These are phyloP conservation scores for Mycena kentingensis DNA, from an alignment of 768 basidiomycete species.

Conservation along the genomic window DNA sequence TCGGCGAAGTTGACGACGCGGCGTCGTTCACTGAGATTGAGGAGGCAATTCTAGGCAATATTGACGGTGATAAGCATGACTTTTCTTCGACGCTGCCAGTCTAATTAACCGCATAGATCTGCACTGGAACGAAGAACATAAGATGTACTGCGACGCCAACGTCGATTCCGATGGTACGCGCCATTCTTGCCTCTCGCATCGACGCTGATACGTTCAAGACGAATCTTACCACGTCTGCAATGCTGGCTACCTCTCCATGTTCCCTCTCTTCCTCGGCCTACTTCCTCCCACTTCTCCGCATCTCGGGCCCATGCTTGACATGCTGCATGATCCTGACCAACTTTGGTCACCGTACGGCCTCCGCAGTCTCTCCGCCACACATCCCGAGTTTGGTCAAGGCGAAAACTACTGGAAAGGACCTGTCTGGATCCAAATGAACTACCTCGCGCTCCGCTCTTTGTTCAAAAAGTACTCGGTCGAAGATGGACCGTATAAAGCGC, in stretches of 20 bases:
- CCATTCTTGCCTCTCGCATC: neutral
- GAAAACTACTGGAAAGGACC: slow-evolving; percentile 99
- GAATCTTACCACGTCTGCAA: slow-evolving; percentile 92
- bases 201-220: slow-evolving; percentile 50
- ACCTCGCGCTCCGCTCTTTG: slow-evolving; percentile 77
- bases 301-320: slow-evolving; percentile 77
- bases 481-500: slow-evolving; percentile 78
- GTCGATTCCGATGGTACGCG: slow-evolving; percentile 79
- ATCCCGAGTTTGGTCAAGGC: slow-evolving; percentile 87
- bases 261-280: slow-evolving; percentile 87
- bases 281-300: slow-evolving; percentile 77
- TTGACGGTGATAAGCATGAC: slow-evolving; percentile 65
- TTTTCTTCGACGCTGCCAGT: neutral
- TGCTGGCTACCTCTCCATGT: slow-evolving; percentile 90
- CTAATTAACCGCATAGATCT: slow-evolving; percentile 66
- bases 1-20: slow-evolving; percentile 84
- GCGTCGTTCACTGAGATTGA: slow-evolving; percentile 77
- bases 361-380: slow-evolving; percentile 83
- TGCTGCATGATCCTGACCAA: slow-evolving; percentile 77
- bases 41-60: slow-evolving; percentile 78
- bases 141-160: slow-evolving; percentile 93
- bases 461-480: slow-evolving; percentile 80
- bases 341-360: slow-evolving; percentile 93
- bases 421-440: slow-evolving; percentile 98
- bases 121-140: slow-evolving; percentile 86